These are phyloP conservation scores for Xylariaceae sp. DNA, from an alignment of 2,329 filamentous ascomycete species.

Conservation along the genomic window DNA sequence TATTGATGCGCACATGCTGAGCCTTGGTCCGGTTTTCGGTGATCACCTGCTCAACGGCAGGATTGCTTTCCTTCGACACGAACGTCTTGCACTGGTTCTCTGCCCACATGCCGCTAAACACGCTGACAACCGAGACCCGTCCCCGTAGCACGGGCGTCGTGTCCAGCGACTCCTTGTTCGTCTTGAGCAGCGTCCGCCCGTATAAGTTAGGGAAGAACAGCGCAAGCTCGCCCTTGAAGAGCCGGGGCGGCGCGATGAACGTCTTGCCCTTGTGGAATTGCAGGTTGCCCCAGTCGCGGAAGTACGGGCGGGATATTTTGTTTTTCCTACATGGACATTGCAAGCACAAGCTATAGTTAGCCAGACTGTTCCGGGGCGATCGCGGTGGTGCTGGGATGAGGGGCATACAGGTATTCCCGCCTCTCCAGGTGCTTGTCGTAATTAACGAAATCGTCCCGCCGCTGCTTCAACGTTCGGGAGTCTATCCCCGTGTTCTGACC, in stretches of 20 bases:
- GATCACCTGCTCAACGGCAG: conserved; percentile 63
- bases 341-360: conserved; percentile 3
- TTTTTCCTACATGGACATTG: conserved; percentile 7
- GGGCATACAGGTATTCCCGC: conserved; percentile 66
- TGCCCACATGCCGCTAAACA: conserved; percentile 84
- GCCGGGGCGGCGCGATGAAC: conserved; percentile 77
- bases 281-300: conserved; percentile 90
- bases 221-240: conserved; percentile 77
- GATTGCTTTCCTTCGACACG: conserved; percentile 60
- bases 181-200: conserved; percentile 68
- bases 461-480: conserved; percentile 60
- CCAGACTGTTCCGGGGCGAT: not conserved
- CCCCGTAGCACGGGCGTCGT: conserved; percentile 73
- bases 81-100: conserved; percentile 75
- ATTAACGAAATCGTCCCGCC: conserved; percentile 74
- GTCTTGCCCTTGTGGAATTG: conserved; percentile 82
- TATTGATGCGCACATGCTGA: conserved; percentile 82
- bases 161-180: conserved; percentile 51
- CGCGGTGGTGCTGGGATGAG: not conserved
- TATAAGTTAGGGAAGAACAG: conserved; percentile 92
- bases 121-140: conserved; percentile 70
- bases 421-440: conserved; percentile 78
- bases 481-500: conserved; percentile 84
- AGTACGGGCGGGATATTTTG: conserved; percentile 66
- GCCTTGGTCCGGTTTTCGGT: conserved; percentile 48